A percentile compares a stretch with the other conserved stretches of the same genome.
Evolutionary conservation across 768 basidiomycete genomes (phyloP).

Genomic region (Hemileccinum rubropunctum): DNA sequence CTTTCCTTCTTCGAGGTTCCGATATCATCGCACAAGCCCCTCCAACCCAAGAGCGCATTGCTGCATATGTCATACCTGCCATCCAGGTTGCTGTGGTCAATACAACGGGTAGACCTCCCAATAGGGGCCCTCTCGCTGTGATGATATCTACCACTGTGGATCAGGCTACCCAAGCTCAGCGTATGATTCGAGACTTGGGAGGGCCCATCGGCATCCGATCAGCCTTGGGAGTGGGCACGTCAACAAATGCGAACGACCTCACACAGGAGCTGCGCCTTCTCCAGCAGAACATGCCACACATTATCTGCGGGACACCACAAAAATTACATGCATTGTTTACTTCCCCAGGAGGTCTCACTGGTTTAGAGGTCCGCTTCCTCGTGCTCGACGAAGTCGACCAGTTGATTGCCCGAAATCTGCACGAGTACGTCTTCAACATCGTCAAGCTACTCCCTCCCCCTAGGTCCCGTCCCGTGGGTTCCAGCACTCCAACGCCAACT

Average conservation of each 20-base stretch:
- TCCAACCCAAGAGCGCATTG: conserved; percentile 97
- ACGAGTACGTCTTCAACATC: conserved; percentile 92
- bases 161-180: conserved; percentile 95
- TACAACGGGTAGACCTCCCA: conserved; percentile 51
- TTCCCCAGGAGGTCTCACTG: conserved; percentile 68
- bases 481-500: conserved; percentile 33
- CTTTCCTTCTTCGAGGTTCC: conserved; percentile 88
- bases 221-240: conserved; percentile 81
- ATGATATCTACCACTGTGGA: conserved; percentile 98
- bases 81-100: conserved; percentile 78
- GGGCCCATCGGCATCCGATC: conserved; percentile 90
- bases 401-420: conserved; percentile 92
- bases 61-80: conserved; percentile 92
- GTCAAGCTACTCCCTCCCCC: conserved; percentile 91
- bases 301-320: conserved; percentile 96
- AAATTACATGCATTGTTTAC: conserved; percentile 93
- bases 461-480: conserved; percentile 55
- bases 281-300: conserved; percentile 90
- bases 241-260: conserved; percentile 57
- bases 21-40: conserved; percentile 99
- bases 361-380: conserved; percentile 87
- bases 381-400: conserved; percentile 98
- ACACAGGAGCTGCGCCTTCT: conserved; percentile 78
- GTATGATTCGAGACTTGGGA: conserved; percentile 93
- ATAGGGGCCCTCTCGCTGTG: conserved; percentile 78